Evolutionary conservation across 2,329 filamentous ascomycete species (phyloP).

Genomic region (Ophiostoma populinum): DNA sequence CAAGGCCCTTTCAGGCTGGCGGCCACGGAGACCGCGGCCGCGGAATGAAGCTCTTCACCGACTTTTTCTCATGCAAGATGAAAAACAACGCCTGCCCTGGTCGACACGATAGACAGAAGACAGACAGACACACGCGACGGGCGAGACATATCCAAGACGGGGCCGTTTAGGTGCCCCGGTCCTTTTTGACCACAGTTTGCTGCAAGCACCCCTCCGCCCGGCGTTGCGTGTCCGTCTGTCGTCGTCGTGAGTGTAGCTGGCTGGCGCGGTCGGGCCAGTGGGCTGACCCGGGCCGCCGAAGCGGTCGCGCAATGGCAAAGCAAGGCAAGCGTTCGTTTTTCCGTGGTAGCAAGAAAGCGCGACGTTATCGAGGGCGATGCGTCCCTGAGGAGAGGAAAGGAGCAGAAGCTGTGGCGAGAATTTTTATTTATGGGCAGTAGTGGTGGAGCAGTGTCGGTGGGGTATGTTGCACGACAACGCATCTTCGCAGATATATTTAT

Average conservation of each 20-base stretch:
- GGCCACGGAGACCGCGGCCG: background rate
- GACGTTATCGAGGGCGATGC: slow-evolving; percentile 14
- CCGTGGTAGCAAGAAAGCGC: slow-evolving; percentile 13
- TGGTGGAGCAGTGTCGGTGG: background rate
- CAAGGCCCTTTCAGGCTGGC: slow-evolving; percentile 13
- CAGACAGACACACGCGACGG: background rate
- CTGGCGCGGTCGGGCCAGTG: background rate
- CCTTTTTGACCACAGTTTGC: slow-evolving; percentile 6
- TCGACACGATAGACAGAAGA: background rate
- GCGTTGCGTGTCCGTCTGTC: background rate
- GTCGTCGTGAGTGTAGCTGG: too few relatives aligned
- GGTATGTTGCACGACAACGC: too few relatives aligned
- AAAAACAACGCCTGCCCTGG: background rate
- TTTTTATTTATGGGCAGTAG: slow-evolving; percentile 5
- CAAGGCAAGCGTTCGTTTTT: slow-evolving; percentile 7
- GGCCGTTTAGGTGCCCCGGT: slow-evolving; percentile 6
- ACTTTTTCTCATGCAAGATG: slow-evolving; percentile 14
- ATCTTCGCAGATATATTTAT: too few relatives aligned
- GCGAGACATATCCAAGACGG: slow-evolving; percentile 3
- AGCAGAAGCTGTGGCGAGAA: background rate
- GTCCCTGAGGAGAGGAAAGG: slow-evolving; percentile 3
- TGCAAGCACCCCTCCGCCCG: background rate
- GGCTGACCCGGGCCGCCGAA: background rate
- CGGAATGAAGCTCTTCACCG: slow-evolving; percentile 13
- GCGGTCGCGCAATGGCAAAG: background rate